Percentiles rank a stretch among this genome's conserved stretches.
Conservation (phyloP, 306 rosid genomes). For the Trifolium dubium region DNA sequence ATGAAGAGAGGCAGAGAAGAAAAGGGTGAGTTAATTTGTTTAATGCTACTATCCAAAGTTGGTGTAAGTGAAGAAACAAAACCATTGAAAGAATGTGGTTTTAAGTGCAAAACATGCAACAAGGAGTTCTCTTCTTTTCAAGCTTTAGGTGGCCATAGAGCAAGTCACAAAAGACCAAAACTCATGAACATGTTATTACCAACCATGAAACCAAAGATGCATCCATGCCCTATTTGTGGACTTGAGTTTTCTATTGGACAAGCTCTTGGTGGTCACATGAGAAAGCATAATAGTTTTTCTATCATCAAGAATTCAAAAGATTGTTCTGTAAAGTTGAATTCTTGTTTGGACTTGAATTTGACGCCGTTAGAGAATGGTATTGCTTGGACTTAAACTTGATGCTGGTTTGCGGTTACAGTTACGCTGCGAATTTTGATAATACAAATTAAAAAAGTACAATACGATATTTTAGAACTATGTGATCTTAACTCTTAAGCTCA, state of each 20-base stretch:
- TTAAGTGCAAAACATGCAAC: conserved; percentile 73
- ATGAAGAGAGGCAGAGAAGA: conserved; percentile 63
- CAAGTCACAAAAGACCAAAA: conserved; percentile 65
- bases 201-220: conserved; percentile 43
- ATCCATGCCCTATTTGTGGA: conserved; percentile 63
- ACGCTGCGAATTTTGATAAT: not conserved
- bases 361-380: not conserved
- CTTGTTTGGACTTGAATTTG: conserved; percentile 41
- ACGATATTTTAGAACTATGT: not conserved
- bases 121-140: conserved; percentile 70
- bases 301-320: conserved; percentile 50
- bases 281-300: conserved; percentile 62
- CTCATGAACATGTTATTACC: conserved; percentile 17
- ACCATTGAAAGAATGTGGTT: conserved; percentile 34
- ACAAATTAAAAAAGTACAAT: too few relatives aligned
- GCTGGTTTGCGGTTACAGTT: not conserved
- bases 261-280: conserved; percentile 94
- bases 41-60: conserved; percentile 58
- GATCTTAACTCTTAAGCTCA: not conserved
- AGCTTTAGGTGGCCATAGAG: conserved; percentile 71
- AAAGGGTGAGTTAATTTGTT: conserved; percentile 38
- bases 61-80: conserved; percentile 38
- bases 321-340: conserved; percentile 30
- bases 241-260: conserved; percentile 73
- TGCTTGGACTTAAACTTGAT: conserved; percentile 55